Evolutionary conservation across 2,329 filamentous ascomycete genomes (phyloP), one percentile per base, ranked within the genome.

Genomic region (Pseudocercospora crystallina): DNA sequence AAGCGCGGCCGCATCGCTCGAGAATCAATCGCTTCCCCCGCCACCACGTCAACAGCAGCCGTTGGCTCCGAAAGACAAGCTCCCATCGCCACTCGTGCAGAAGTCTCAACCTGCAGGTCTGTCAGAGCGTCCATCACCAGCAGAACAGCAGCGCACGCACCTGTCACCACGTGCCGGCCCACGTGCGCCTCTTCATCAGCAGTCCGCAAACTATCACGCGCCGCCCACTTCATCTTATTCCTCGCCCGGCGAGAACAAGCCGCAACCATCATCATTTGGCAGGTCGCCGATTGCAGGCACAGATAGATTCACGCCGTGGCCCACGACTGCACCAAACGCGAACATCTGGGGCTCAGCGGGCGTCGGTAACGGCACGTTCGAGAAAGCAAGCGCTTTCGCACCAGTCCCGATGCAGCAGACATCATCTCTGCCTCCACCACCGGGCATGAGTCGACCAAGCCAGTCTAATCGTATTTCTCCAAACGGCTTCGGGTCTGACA

Each of bases 301-400:
- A 43, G 61, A 65, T 43, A 49, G 54, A 3, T 62, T 60, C 35
- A 53, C 62, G 9, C 59, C 62, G 36, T 68, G 64, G 65, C 60
- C 64, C 9, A 61, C 61, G 3, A 57, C 63, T 35, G 40, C 76
- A 76, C 68, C 76, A 63, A 71, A 46, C 10, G 76, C 79, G 41
- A 89, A 86, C 64, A 85, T 90, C 13, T 91, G 87, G 87, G 87
- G 84, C 13, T 84, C 88, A 58, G 80, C 84, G 47, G 84, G 82
- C 9, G 82, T 91, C 14, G 87, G 87, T 3, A 91, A 91, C 66
- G 87, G 87, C 37, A 89, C 86, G 0, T 91, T 91, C 62, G 83
- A 80, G 49, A 62, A 57, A 38, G 44, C 57, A 13, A 61, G 57
- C 40, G 53, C 47, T 14, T 67, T 66, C 40, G 64, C 64, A 14